phyloP scores from a whole-genome alignment of 1,139 yeast species.

The Meyerozyma athensensis region DNA sequence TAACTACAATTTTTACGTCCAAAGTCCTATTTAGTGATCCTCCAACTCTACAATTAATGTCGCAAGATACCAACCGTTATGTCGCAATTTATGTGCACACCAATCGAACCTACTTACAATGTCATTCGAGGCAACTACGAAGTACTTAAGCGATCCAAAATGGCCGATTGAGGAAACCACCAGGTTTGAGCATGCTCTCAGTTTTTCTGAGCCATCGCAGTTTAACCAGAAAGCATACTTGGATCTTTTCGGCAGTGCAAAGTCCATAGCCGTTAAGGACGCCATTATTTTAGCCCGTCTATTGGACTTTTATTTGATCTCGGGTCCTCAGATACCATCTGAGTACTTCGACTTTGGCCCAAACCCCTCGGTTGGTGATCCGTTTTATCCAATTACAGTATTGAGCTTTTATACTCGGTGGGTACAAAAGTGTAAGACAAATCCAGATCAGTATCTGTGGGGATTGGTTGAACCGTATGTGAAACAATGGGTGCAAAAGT shows the following conservation, averaged over 20 bases:
- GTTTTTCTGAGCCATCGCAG: not conserved
- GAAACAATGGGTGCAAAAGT: not conserved
- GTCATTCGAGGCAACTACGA: conserved; percentile 2
- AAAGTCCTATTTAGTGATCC: too few relatives aligned
- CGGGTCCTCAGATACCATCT: not conserved
- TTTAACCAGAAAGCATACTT: conserved; percentile 1
- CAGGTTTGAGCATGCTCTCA: conserved; percentile 1
- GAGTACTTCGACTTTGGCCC: not conserved
- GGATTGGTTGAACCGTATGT: not conserved
- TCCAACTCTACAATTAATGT: too few relatives aligned
- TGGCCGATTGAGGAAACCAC: conserved; percentile 2
- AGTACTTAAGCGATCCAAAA: conserved; percentile 1
- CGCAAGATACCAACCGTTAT: too few relatives aligned
- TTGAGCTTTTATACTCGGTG: not conserved
- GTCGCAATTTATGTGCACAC: not conserved
- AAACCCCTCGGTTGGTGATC: not conserved
- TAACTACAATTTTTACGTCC: too few relatives aligned
- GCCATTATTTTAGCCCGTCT: not conserved
- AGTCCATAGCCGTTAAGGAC: not conserved
- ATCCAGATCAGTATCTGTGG: not conserved
- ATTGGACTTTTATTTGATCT: not conserved
- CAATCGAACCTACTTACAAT: not conserved
- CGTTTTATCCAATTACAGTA: conserved; percentile 2
- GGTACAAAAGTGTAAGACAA: not conserved
- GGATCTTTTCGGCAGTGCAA: not conserved